Evolutionary conservation across 2,329 filamentous ascomycete species (phyloP).

Genomic region (Pseudogymnoascus sp.): DNA sequence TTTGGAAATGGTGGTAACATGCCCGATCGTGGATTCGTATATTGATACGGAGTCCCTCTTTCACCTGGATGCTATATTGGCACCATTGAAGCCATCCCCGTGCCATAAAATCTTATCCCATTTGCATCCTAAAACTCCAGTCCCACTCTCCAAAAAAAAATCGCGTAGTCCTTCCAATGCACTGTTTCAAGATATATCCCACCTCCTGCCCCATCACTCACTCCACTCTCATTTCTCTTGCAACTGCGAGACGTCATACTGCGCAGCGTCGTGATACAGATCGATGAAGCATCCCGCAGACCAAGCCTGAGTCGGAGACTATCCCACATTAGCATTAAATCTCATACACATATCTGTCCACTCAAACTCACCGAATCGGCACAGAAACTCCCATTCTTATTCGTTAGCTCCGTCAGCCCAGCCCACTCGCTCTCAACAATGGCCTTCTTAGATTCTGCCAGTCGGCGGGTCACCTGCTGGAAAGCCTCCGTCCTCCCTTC

Average conservation of each 20-base stretch:
- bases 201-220: background rate
- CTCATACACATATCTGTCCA: constrained; percentile 12
- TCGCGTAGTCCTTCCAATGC: background rate
- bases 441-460: constrained; percentile 76
- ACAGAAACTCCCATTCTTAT: constrained; percentile 78
- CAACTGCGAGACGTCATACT: constrained; percentile 21
- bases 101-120: background rate
- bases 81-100: background rate
- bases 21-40: background rate
- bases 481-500: constrained; percentile 78
- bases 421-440: constrained; percentile 78
- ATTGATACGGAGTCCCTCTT: background rate
- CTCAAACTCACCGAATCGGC: constrained; percentile 66
- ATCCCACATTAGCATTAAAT: constrained; percentile 26
- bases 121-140: background rate
- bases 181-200: background rate
- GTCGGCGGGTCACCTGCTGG: constrained; percentile 81
- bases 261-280: constrained; percentile 80
- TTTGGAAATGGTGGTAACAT: background rate
- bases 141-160: background rate
- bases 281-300: constrained; percentile 91
- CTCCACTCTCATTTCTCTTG: constrained; percentile 2
- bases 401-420: constrained; percentile 84
- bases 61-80: background rate
- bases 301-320: constrained; percentile 95